Evolutionary conservation across 1,139 yeast genomes (phyloP).

Genomic region (Kodamaea sp.): DNA sequence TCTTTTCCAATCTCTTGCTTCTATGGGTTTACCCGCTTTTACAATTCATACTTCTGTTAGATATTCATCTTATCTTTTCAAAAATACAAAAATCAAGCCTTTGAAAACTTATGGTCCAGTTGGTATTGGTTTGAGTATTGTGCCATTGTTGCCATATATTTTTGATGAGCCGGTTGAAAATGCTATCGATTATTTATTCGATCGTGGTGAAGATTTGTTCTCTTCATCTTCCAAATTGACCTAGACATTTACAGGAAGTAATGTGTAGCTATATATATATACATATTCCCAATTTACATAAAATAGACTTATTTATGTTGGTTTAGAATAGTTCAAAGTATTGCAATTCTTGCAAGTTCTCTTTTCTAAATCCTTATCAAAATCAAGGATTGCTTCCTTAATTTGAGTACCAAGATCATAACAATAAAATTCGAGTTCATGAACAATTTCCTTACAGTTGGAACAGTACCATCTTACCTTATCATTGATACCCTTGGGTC

Average conservation of each 20-base stretch:
- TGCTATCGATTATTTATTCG: constrained; percentile 62
- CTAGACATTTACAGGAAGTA: neutral
- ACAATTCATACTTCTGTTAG: constrained; percentile 79
- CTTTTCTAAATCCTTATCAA: constrained; percentile 58
- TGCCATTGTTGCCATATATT: constrained; percentile 72
- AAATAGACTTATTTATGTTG: constrained; percentile 25
- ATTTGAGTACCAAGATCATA: constrained; percentile 87
- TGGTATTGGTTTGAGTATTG: constrained; percentile 69
- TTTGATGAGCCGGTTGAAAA: constrained; percentile 83
- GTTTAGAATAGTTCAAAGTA: constrained; percentile 60
- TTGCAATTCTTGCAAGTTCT: constrained; percentile 79
- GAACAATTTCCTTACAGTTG: constrained; percentile 59
- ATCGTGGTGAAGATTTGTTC: constrained; percentile 46
- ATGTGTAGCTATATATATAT: constrained; percentile 6
- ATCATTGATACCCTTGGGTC: constrained; percentile 69
- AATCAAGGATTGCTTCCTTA: constrained; percentile 71
- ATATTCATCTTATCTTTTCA: constrained; percentile 58
- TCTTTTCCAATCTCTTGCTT: constrained; percentile 73
- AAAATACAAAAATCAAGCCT: constrained; percentile 36
- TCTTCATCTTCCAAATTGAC: neutral
- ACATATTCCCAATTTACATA: too few relatives aligned
- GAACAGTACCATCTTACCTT: constrained; percentile 84
- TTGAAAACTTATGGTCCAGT: constrained; percentile 73
- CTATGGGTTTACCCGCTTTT: constrained; percentile 85
- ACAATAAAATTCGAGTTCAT: constrained; percentile 71